Conservation (phyloP, 208 protist genomes). For the Wallacemonas sp. region DNA sequence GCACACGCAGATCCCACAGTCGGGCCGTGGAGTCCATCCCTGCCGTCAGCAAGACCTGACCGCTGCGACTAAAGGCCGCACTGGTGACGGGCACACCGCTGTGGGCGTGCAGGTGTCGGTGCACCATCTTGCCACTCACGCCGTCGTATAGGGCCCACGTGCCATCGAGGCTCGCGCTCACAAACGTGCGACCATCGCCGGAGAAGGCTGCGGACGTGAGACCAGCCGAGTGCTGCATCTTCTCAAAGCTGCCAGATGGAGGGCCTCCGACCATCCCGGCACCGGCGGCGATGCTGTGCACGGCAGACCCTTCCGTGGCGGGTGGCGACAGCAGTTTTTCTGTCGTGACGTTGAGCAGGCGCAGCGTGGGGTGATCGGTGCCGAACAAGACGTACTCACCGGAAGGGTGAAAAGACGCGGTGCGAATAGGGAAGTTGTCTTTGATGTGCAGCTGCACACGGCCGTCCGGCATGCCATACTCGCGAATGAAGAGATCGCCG, state of each 20-base stretch:
- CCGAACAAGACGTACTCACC: slow-evolving; percentile 79
- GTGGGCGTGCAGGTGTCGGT: slow-evolving; percentile 61
- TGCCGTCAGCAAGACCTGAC: slow-evolving; percentile 73
- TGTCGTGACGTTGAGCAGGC: slow-evolving; percentile 69
- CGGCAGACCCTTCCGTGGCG: slow-evolving; percentile 21
- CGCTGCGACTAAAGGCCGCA: slow-evolving; percentile 73
- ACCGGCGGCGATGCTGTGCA: slow-evolving; percentile 6
- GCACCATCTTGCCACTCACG: slow-evolving; percentile 60
- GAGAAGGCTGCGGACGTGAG: slow-evolving; percentile 60
- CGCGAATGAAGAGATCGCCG: slow-evolving; percentile 57
- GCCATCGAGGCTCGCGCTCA: slow-evolving; percentile 67
- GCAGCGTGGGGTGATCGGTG: slow-evolving; percentile 67
- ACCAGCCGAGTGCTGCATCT: slow-evolving; percentile 59
- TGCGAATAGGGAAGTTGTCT: slow-evolving; percentile 72
- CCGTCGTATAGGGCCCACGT: slow-evolving; percentile 77
- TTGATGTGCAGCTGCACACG: slow-evolving; percentile 57
- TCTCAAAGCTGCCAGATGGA: slow-evolving; percentile 1
- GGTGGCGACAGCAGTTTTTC: slow-evolving; percentile 55
- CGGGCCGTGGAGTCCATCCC: slow-evolving; percentile 83
- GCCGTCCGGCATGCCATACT: slow-evolving; percentile 63
- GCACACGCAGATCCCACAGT: slow-evolving; percentile 76
- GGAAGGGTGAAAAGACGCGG: slow-evolving; percentile 70
- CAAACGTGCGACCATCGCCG: slow-evolving; percentile 59
- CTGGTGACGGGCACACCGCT: slow-evolving; percentile 78
- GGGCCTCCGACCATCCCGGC: slow-evolving; percentile 5